phyloP scores from a whole-genome alignment of 495 filamentous ascomycete genomes.

The Extremus antarcticus region DNA sequence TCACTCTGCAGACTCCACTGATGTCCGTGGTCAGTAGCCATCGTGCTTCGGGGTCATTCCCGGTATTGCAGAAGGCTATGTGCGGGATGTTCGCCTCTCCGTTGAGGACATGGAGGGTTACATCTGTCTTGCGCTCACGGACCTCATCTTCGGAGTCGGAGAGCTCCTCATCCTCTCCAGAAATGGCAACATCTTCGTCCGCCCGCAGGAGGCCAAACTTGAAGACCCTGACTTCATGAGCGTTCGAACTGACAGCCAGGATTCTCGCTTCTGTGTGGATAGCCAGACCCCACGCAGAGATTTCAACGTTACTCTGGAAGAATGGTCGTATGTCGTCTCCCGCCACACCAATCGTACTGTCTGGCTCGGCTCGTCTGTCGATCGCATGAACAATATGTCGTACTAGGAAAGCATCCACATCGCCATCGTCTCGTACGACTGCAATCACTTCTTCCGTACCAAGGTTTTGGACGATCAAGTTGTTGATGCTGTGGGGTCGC shows the following conservation, averaged over 20 bases:
- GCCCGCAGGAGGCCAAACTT: slow-evolving; percentile 53
- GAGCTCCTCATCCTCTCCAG: background rate
- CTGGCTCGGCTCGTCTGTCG: slow-evolving; percentile 23
- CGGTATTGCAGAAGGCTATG: slow-evolving; percentile 59
- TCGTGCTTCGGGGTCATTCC: slow-evolving; percentile 48
- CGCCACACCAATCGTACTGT: background rate
- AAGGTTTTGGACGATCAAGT: slow-evolving; percentile 65
- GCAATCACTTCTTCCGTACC: slow-evolving; percentile 72
- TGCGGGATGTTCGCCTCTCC: slow-evolving; percentile 63
- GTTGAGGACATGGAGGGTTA: slow-evolving; percentile 32
- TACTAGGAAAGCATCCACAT: slow-evolving; percentile 72
- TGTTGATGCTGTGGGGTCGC: slow-evolving; percentile 64
- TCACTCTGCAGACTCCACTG: slow-evolving; percentile 49
- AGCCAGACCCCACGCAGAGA: slow-evolving; percentile 82
- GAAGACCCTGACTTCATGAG: slow-evolving; percentile 53
- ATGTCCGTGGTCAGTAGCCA: slow-evolving; percentile 73
- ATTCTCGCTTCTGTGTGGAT: slow-evolving; percentile 67
- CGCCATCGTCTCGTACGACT: slow-evolving; percentile 74
- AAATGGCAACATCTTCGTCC: background rate
- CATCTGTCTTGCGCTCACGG: slow-evolving; percentile 28
- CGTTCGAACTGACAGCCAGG: slow-evolving; percentile 74
- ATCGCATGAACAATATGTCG: slow-evolving; percentile 42
- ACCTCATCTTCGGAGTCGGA: background rate
- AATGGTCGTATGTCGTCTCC: slow-evolving; percentile 39
- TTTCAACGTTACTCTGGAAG: slow-evolving; percentile 62